Base-by-base conservation (phyloP, 1,284 basidiomycete genomes). In the Jaminaea rosea region DNA sequence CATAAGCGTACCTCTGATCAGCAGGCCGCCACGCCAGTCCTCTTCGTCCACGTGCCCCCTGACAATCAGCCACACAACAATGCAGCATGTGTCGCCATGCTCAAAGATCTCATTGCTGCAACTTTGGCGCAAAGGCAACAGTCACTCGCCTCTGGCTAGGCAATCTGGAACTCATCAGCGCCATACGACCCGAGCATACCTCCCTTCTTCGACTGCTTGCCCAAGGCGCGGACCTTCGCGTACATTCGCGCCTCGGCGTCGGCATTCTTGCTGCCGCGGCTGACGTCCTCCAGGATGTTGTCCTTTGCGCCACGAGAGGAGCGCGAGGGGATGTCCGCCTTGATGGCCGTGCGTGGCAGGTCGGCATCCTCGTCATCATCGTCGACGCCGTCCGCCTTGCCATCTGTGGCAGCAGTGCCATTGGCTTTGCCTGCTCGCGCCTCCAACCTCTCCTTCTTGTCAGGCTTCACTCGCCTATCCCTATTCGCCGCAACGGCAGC, bases 161-260 rank as follows among this genome's bases (percentile, higher is more conserved):
- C 65, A 29, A 69, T 66, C 54, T 71, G 68, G 55, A 65, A 71
- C 49, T 71, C 68, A 23, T 69, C 68, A 21, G 80, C 79, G 27
- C 83, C 85, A 60, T 80, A 83, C 54, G 83, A 83, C 53, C 83
- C 81, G 79, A 93, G 81, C 58, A 83, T 80, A 26, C 91, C 91
- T 32, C 82, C 82, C 72, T 84, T 84, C 79, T 86, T 91, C 53
- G 82, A 80, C 56, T 85, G 76, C 50, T 85, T 80, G n/a, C 91
- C 91, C 74, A 90, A 85, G 27, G 81, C 81, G 45, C 91, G 81
- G 29, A 94, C 90, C 32, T 86, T 83, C 47, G 83, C 83, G 67
- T 87, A 84, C 91, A 96, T 96, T 45, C 89, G 81, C 65, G 79
- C 79, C 76, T 92, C 89, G 4, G 85, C 82, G 56, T 84, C 83